Evolutionary conservation across 2,329 filamentous ascomycete genomes (phyloP), one percentile per base, ranked within the genome.

Genomic region (Microdochium trichocladiopsis): DNA sequence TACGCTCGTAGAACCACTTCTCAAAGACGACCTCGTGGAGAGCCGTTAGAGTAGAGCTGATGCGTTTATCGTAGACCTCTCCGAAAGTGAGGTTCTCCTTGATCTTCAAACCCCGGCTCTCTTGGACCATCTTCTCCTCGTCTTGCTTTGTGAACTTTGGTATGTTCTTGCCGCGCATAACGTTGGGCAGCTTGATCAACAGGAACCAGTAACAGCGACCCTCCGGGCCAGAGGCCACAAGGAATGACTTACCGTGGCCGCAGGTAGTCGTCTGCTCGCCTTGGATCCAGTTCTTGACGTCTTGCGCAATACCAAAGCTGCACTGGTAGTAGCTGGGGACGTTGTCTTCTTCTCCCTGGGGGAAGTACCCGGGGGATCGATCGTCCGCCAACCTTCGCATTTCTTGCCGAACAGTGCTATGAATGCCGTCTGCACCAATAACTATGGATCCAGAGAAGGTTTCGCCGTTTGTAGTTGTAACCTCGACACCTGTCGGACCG

Each of bases 361-460:
- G 31, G 25, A 66, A 63, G 37, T 58, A 60, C 2, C 61, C 63
- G 4, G 62, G 60, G 22, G 62, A 51, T 1, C 58, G 53, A 14
- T 55, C 54, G 24, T 60, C 50, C 14, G 49, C 62, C 1, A 62
- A 52, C 5, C 59, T 53, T 23, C 50, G 54, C 60, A 71, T 65
- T 51, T 69, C 64, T 3, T 55, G 47, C 5, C 72, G 58, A 1
- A 71, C 60, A 0, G 53, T 56, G 56, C 72, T 74, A 52, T 72
- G 63, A 18, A 74, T 63, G 1, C 73, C 72, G 47, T 75, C 72
- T 1, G 68, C 66, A 0, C 72, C 70, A 0, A 73, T 59, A 0
- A 74, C 56, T 0, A 74, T 55, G 18, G 66, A 60, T 0, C 69
- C 72, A 1, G 55, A 37, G 36, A 65, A 66, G 0, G 53, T 45